phyloP scores from a whole-genome alignment of 2,329 filamentous ascomycete genomes.

The Venturia pyrina region DNA sequence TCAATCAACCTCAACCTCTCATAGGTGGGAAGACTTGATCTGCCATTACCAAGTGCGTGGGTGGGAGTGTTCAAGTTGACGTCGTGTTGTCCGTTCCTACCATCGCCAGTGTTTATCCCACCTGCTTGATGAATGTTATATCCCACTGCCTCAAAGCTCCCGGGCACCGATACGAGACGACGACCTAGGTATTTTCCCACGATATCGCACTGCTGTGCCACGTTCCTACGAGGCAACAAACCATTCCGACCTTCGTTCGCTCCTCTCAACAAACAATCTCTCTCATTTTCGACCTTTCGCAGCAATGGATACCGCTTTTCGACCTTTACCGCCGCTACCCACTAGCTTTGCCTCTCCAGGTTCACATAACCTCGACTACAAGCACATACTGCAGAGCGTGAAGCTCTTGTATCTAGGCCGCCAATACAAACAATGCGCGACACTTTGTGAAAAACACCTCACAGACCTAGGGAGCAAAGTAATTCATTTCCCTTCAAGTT shows the following conservation, averaged over 20 bases:
- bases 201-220: neutral
- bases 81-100: neutral
- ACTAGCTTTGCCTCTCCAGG: neutral
- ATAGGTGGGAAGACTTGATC: neutral
- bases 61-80: too few species aligned
- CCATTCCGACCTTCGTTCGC: neutral
- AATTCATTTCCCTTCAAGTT: neutral
- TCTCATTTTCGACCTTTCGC: neutral
- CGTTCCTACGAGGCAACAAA: neutral
- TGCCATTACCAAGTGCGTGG: too few species aligned
- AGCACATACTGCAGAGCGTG: conserved; percentile 14
- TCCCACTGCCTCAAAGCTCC: neutral
- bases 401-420: conserved; percentile 24
- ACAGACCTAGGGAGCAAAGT: conserved; percentile 13
- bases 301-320: neutral
- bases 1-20: too few species aligned
- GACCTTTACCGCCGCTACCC: neutral
- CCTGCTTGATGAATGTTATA: too few species aligned
- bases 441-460: conserved; percentile 21
- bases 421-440: conserved; percentile 27
- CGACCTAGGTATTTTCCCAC: neutral
- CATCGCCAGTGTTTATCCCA: neutral
- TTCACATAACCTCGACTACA: neutral
- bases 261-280: neutral
- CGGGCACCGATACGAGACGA: neutral